Evolutionary conservation across 805 yeast species (phyloP).

Genomic region (Blastobotrys robertii): DNA sequence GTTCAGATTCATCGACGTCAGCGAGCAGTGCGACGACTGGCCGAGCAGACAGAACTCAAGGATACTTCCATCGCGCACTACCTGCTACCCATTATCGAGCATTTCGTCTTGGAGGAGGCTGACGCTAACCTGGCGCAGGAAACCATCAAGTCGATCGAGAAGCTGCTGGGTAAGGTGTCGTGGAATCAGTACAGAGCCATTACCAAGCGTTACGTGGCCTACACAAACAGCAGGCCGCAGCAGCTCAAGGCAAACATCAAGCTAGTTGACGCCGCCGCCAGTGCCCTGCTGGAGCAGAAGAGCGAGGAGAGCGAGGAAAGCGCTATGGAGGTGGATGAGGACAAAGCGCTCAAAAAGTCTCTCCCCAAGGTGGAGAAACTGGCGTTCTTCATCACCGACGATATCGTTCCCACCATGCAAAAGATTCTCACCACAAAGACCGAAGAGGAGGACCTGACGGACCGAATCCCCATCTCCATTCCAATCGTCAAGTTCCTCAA

Average conservation of each 20-base stretch:
- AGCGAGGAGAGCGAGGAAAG: conserved; percentile 5
- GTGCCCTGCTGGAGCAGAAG: conserved; percentile 8
- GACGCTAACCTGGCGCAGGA: conserved; percentile 27
- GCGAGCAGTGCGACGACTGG: conserved; percentile 64
- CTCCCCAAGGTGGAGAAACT: conserved; percentile 33
- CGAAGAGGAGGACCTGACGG: conserved; percentile 68
- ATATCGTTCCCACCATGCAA: conserved; percentile 52
- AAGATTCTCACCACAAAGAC: conserved; percentile 37
- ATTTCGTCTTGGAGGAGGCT: conserved; percentile 38
- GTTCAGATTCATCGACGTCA: conserved; percentile 81
- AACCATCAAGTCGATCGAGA: conserved; percentile 52
- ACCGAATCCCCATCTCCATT: conserved; percentile 71
- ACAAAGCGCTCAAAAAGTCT: conserved; percentile 14
- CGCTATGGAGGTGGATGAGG: conserved; percentile 5
- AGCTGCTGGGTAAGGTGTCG: conserved; percentile 45
- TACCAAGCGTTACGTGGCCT: conserved; percentile 53
- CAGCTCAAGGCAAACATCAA: conserved; percentile 47
- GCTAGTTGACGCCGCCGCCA: conserved; percentile 28
- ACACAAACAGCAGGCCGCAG: conserved; percentile 36
- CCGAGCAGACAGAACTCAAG: conserved; percentile 32
- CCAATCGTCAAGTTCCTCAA: conserved; percentile 61
- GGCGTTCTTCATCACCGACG: conserved; percentile 42
- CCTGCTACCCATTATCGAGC: conserved; percentile 77
- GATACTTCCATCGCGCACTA: conserved; percentile 64
- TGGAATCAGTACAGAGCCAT: conserved; percentile 79